Conservation (phyloP, 169 alveolate genomes). For the Plasmodium fragile region DNA sequence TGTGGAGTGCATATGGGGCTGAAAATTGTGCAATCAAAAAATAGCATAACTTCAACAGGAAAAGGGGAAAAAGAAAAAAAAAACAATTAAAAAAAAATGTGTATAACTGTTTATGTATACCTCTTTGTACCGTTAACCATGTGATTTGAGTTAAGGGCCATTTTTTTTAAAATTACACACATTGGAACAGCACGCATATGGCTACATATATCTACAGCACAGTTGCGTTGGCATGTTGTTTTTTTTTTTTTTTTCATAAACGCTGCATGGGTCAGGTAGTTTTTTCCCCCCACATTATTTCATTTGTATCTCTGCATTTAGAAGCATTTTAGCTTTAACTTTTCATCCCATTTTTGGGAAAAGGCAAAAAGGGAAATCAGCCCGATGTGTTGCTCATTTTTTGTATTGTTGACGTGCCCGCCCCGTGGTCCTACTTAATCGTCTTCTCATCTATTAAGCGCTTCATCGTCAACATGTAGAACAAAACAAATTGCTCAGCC, state of each 20-base stretch:
- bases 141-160: not conserved
- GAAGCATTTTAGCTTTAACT: not conserved
- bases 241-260: constrained; percentile 1
- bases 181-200: not conserved
- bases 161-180: not conserved
- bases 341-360: not conserved
- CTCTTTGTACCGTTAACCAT: not conserved
- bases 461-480: not conserved
- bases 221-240: not conserved
- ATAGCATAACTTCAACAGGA: not conserved
- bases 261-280: not conserved
- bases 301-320: not conserved
- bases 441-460: not conserved
- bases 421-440: not conserved
- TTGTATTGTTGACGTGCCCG: not conserved
- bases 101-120: not conserved
- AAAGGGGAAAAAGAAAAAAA: not conserved
- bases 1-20: not conserved
- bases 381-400: not conserved
- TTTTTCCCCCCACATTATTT: not conserved
- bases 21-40: not conserved
- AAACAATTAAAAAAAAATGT: not conserved
- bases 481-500: not conserved
- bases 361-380: not conserved
- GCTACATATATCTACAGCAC: not conserved